phyloP scores from a whole-genome alignment of 768 basidiomycete genomes.

The Leccinum barrowsii region DNA sequence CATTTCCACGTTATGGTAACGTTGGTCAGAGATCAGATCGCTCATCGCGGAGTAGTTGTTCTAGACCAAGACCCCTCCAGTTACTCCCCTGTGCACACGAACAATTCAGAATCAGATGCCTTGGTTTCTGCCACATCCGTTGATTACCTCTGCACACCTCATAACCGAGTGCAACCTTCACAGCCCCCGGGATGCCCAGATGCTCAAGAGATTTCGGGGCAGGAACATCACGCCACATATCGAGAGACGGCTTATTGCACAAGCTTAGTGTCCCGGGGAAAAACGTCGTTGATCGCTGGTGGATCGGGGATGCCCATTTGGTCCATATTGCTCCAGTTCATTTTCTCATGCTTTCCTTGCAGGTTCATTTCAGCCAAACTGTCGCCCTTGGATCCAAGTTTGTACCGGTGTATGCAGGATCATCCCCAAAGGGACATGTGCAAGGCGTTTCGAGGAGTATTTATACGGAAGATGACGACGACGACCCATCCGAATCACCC shows the following conservation, averaged over 20 bases:
- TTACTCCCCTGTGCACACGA: neutral
- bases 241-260: conserved; percentile 12
- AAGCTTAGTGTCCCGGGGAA: neutral
- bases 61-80: conserved; percentile 1
- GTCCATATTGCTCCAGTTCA: conserved; percentile 11
- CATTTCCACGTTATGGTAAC: neutral
- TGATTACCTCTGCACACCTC: conserved; percentile 1
- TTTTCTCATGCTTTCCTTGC: conserved; percentile 14
- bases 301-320: conserved; percentile 6
- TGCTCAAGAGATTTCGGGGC: conserved; percentile 4
- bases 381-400: neutral
- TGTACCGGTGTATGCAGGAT: conserved; percentile 4
- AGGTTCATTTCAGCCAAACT: conserved; percentile 4
- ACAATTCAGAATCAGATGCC: neutral
- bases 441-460: conserved; percentile 13
- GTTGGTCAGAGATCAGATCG: neutral
- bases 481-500: conserved; percentile 2
- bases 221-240: conserved; percentile 9
- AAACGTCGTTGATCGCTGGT: conserved; percentile 1
- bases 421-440: conserved; percentile 4
- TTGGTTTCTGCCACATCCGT: neutral
- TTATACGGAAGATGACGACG: conserved; percentile 13
- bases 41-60: conserved; percentile 9
- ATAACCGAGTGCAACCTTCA: neutral
- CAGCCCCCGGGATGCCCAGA: conserved; percentile 6